A percentile compares a stretch with the other conserved stretches of the same genome.
These are phyloP conservation scores for Urtica urens DNA, from an alignment of 306 rosid species.

Conservation along the genomic window DNA sequence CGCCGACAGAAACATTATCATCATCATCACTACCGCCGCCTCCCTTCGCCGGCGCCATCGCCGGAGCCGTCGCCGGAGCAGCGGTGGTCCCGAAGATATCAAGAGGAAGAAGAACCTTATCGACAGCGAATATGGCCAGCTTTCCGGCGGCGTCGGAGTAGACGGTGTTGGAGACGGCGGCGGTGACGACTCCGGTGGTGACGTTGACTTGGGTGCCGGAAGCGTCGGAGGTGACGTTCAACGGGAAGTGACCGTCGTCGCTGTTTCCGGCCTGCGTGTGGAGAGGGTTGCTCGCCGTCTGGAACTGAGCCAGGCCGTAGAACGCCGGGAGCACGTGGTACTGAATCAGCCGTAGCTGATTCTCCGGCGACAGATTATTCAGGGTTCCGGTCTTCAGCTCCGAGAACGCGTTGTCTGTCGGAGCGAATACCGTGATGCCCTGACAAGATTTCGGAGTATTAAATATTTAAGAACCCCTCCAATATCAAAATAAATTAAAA, in stretches of 20 bases:
- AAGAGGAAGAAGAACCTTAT: conserved; percentile 71
- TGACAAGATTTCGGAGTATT: no score
- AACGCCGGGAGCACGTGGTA: conserved; percentile 59
- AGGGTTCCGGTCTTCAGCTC: conserved; percentile 53
- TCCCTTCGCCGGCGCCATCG: conserved; percentile 51
- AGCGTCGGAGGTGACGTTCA: conserved; percentile 80
- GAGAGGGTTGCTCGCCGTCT: conserved; percentile 71
- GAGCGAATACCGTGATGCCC: conserved; percentile 84
- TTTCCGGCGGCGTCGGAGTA: conserved; percentile 51
- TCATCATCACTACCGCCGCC: conserved; percentile 31
- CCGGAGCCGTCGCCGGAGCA: conserved; percentile 35
- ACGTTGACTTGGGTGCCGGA: conserved; percentile 74
- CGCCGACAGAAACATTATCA: conserved; percentile 30
- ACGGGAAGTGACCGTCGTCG: conserved; percentile 53
- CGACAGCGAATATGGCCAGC: conserved; percentile 74
- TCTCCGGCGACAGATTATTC: conserved; percentile 55
- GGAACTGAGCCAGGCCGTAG: conserved; percentile 56
- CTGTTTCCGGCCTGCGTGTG: conserved; percentile 84
- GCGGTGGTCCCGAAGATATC: conserved; percentile 37
- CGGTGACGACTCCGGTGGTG: conserved; percentile 65
- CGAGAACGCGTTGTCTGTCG: conserved; percentile 70
- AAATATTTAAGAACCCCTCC: no score
- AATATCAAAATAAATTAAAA: no score
- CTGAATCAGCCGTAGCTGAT: conserved; percentile 60
- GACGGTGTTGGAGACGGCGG: conserved; percentile 53